Evolutionary conservation across 164 flowering plant genomes (phyloP).

Genomic region (Macadamia integrifolia): DNA sequence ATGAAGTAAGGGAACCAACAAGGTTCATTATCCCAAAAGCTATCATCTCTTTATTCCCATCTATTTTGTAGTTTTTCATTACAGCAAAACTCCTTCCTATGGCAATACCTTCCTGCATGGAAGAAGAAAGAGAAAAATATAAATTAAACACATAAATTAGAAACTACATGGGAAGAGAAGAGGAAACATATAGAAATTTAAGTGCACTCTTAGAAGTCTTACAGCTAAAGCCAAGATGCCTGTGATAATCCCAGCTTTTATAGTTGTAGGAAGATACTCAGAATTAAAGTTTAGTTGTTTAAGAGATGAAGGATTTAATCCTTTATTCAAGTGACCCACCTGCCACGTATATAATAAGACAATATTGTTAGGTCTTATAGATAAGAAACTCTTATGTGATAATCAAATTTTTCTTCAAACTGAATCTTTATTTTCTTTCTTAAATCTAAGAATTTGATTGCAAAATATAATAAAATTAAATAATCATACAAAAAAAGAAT

Average conservation of each 20-base stretch:
- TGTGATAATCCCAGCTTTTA: constrained; percentile 62
- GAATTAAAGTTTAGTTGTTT: constrained; percentile 42
- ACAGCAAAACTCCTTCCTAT: constrained; percentile 85
- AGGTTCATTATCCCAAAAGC: constrained; percentile 95
- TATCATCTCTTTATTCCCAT: constrained; percentile 95
- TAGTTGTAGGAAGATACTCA: constrained; percentile 29
- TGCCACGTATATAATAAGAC: constrained; percentile 14
- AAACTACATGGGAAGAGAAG: not conserved
- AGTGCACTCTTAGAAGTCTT: constrained; percentile 14
- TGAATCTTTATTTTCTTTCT: no score
- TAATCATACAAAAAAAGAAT: no score
- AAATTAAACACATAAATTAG: not conserved
- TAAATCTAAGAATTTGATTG: no score
- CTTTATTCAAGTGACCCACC: constrained; percentile 75
- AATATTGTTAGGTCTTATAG: not conserved
- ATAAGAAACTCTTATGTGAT: not conserved
- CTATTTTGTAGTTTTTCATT: constrained; percentile 53
- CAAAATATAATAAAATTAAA: no score
- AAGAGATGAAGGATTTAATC: constrained; percentile 63
- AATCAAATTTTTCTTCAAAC: no score
- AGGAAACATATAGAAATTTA: not conserved
- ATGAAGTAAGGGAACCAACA: constrained; percentile 75
- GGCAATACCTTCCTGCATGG: constrained; percentile 82
- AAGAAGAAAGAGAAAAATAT: not conserved
- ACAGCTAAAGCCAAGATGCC: constrained; percentile 70